These are phyloP conservation scores for Suhomyces sp. DNA, from an alignment of 805 yeast genomes.

Conservation along the genomic window DNA sequence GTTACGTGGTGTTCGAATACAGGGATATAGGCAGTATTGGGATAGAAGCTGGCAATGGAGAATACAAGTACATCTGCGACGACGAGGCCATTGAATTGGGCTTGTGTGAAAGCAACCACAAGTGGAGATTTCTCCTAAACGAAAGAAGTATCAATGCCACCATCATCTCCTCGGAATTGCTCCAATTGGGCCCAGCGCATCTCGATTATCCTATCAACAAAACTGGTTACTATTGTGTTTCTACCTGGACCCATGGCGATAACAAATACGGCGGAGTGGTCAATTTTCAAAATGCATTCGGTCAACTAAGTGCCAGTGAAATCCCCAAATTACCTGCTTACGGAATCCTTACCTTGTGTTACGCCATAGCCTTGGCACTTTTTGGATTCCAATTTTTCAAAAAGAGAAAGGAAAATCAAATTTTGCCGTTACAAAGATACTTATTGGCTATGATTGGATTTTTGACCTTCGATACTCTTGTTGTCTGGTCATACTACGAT, in stretches of 20 bases:
- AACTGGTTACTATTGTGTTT: conserved; percentile 93
- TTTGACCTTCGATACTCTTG: conserved; percentile 78
- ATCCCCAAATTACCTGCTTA: conserved; percentile 88
- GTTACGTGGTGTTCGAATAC: conserved; percentile 81
- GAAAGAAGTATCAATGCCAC: conserved; percentile 48
- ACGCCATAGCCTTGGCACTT: conserved; percentile 76
- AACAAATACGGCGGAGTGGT: conserved; percentile 61
- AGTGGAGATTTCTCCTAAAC: conserved; percentile 62
- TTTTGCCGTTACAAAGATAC: conserved; percentile 87
- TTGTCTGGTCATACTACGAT: conserved; percentile 91
- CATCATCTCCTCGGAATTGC: conserved; percentile 56
- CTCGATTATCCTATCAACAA: conserved; percentile 61
- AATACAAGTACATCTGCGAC: conserved; percentile 70
- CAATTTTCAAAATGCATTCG: conserved; percentile 89
- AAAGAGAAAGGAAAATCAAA: conserved; percentile 70
- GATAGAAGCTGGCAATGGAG: conserved; percentile 41
- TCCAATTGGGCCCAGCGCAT: conserved; percentile 57
- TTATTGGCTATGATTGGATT: conserved; percentile 82
- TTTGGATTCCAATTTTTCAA: conserved; percentile 84
- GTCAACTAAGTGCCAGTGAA: conserved; percentile 84
- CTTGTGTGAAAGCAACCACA: conserved; percentile 52
- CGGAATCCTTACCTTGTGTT: conserved; percentile 80
- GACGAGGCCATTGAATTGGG: conserved; percentile 56
- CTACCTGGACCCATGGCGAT: conserved; percentile 53
- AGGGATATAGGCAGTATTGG: conserved; percentile 75